phyloP scores from a whole-genome alignment of 306 rosid genomes.

The Glycyrrhiza uralensis region DNA sequence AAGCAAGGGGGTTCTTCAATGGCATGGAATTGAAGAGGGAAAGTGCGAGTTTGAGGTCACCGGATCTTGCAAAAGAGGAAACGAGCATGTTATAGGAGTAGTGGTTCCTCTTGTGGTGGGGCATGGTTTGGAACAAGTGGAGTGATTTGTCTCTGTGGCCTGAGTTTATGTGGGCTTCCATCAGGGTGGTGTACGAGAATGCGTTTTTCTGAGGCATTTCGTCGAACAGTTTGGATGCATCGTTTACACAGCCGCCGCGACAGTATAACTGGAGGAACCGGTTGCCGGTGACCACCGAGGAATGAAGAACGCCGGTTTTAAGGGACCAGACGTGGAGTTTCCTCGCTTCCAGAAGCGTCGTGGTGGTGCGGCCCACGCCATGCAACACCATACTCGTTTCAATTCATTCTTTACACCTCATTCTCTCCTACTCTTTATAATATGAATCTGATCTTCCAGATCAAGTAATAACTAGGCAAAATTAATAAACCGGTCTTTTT shows the following conservation, averaged over 20 bases:
- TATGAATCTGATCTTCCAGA: no score
- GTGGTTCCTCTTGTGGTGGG: constrained; percentile 45
- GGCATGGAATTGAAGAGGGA: constrained; percentile 64
- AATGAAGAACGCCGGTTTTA: constrained; percentile 52
- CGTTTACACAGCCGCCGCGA: constrained; percentile 32
- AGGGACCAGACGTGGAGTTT: constrained; percentile 58
- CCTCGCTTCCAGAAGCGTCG: constrained; percentile 43
- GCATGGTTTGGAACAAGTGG: constrained; percentile 53
- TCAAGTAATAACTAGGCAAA: no score
- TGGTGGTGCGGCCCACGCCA: constrained; percentile 41
- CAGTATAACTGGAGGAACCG: constrained; percentile 62
- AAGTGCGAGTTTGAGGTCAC: constrained; percentile 46
- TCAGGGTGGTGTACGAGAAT: constrained; percentile 65
- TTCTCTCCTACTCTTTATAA: no score
- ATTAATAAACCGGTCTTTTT: no score
- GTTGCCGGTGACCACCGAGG: constrained; percentile 45
- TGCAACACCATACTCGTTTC: constrained; percentile 40
- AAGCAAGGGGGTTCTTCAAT: constrained; percentile 43
- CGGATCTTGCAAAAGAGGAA: constrained; percentile 53
- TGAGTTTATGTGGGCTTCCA: constrained; percentile 52
- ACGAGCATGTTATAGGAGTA: constrained; percentile 61
- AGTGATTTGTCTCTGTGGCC: constrained; percentile 46
- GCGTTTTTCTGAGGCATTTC: constrained; percentile 60
- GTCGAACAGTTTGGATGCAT: constrained; percentile 50
- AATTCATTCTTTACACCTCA: constrained; percentile 16